Conservation (phyloP, 106 monocot species). For the Ottelia alismoides region DNA sequence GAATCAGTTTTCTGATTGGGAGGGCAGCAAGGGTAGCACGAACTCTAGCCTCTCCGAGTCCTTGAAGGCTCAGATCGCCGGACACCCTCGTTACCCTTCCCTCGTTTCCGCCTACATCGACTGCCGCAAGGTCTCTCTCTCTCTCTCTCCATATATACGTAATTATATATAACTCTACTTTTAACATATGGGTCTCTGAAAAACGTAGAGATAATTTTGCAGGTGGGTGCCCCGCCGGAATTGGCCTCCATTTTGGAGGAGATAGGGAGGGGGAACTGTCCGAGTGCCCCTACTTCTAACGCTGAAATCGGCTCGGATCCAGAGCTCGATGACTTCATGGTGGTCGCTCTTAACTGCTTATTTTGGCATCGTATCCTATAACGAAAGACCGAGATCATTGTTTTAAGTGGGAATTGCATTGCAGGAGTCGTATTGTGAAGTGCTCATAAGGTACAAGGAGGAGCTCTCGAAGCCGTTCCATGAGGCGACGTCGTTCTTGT, state of each 20-base stretch:
- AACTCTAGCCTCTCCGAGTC: slow-evolving; percentile 11
- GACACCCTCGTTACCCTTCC: neutral
- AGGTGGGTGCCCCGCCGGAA: slow-evolving; percentile 57
- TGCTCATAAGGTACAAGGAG: slow-evolving; percentile 31
- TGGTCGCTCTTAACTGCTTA: neutral
- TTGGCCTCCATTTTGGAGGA: slow-evolving; percentile 32
- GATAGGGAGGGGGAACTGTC: slow-evolving; percentile 23
- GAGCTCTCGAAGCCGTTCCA: slow-evolving; percentile 38
- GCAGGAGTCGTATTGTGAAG: slow-evolving; percentile 35
- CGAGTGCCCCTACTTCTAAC: neutral
- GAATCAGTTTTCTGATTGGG: neutral
- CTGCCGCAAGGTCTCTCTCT: slow-evolving; percentile 57
- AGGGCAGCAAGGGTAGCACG: neutral
- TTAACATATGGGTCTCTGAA: neutral
- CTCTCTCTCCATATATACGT: neutral
- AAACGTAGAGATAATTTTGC: neutral
- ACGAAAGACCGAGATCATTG: neutral
- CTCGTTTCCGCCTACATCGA: slow-evolving; percentile 72
- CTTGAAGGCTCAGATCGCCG: neutral
- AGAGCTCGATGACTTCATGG: slow-evolving; percentile 54
- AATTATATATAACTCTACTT: neutral
- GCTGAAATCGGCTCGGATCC: slow-evolving; percentile 22
- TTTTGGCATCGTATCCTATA: neutral
- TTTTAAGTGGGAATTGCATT: too few species aligned
- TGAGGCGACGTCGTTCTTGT: slow-evolving; percentile 37